phyloP scores from a whole-genome alignment of 2,329 filamentous ascomycete genomes.

The Gremmenia infestans region DNA sequence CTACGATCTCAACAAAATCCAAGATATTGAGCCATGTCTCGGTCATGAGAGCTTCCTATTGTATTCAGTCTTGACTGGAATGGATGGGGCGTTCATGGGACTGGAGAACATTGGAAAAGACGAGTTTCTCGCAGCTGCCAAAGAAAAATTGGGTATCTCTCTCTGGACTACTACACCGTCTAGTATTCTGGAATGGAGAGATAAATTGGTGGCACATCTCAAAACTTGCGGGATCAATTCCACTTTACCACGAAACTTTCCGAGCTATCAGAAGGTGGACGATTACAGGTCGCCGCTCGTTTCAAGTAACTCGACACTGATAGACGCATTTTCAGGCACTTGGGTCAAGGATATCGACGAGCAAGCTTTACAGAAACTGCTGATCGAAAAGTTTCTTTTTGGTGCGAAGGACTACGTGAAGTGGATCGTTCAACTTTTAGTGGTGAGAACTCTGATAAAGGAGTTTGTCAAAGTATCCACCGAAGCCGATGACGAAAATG shows the following conservation, averaged over 20 bases:
- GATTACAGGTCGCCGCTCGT: neutral
- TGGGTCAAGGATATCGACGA: neutral
- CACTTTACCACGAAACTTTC: neutral
- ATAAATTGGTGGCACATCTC: neutral
- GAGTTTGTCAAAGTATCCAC: neutral
- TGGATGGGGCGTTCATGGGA: neutral
- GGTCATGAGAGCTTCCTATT: neutral
- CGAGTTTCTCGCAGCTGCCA: neutral
- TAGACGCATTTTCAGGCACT: neutral
- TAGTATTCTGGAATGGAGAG: neutral
- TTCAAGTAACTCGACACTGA: neutral
- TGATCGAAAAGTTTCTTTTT: neutral
- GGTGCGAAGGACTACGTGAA: neutral
- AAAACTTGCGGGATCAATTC: neutral
- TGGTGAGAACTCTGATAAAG: neutral
- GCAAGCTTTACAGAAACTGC: neutral
- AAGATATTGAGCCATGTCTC: neutral
- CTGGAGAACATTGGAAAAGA: neutral
- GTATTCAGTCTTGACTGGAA: neutral
- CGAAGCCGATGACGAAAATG: neutral
- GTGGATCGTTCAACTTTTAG: neutral
- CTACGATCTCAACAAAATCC: neutral
- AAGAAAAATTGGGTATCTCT: neutral
- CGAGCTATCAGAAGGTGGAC: neutral
- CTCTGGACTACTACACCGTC: neutral